Evolutionary conservation across 2,329 filamentous ascomycete genomes (phyloP), one percentile per base, ranked within the genome.

Genomic region (Volutella citrinella): DNA sequence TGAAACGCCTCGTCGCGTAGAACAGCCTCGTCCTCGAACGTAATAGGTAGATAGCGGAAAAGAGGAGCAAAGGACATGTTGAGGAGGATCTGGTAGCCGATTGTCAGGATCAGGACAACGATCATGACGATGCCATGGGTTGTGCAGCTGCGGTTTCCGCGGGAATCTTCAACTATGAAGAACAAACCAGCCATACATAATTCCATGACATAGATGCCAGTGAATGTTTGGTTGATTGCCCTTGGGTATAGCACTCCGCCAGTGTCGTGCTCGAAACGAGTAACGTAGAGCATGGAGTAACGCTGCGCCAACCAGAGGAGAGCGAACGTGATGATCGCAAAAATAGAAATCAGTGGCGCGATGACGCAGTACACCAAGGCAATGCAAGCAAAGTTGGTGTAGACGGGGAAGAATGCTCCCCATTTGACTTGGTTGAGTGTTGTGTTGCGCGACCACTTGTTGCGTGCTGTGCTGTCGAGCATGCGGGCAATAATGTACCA

Each of bases 221-320:
- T 93, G 55, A 98, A 97, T 1, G 93, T 85, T 57, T 96, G 91
- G 55, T 96, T 96, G 64, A 97, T 86, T 1, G 93, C 93, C 21
- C 83, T 78, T 1, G 93, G 93, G 52, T 95, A 98, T 32, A 97
- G 68, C 2, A 97, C 74, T 26, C 93, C 93, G 24, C 93, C 93
- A 0, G 91, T 98, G 61, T 98, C 93, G 40, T 84, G 80, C 46
- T 82, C 79, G 60, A 95, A 94, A 32, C 89, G 85, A 17, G 82
- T 94, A 40, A 98, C 90, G 53, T 96, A 98, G 14, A 98, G 76
- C 68, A 95, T 94, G 48, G 91, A 91, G 64, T 97, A 97, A n/a
- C 91, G 80, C 59, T 97, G 89, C 1, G 93, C 91, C 27, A 96
- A 72, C 90, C 90, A 98, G 45, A 97, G 82, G 1, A 98, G 70